Conservation (phyloP, 192 early-diverging fungal genomes). For the Coemansia sp. region DNA sequence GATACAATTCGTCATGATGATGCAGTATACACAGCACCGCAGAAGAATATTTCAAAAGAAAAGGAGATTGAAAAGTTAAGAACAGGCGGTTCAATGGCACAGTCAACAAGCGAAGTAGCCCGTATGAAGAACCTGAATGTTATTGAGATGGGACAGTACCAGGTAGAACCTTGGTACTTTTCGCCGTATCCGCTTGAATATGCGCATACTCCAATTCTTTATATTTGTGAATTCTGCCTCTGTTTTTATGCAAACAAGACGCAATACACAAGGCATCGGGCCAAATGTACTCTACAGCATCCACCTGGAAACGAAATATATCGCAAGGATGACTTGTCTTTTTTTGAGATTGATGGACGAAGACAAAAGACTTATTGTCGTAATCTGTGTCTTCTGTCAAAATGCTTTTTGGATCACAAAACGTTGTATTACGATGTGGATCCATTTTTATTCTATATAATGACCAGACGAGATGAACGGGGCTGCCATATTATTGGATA, state of each 20-base stretch:
- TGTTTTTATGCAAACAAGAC: constrained; percentile 72
- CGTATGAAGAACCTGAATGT: constrained; percentile 92
- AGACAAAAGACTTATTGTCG: constrained; percentile 91
- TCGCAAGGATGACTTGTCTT: constrained; percentile 83
- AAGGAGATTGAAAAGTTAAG: constrained; percentile 96
- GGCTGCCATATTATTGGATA: constrained; percentile 95
- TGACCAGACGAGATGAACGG: constrained; percentile 82
- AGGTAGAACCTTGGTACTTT: constrained; percentile 98
- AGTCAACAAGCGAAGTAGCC: constrained; percentile 88
- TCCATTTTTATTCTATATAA: constrained; percentile 95
- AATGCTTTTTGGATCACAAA: constrained; percentile 98
- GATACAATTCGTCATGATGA: constrained; percentile 47
- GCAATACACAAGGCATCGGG: constrained; percentile 78
- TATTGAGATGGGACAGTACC: constrained; percentile 88
- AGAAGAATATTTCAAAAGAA: constrained; percentile 78
- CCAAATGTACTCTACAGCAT: constrained; percentile 86
- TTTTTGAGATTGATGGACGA: constrained; percentile 97
- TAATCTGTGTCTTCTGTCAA: constrained; percentile 94
- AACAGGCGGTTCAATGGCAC: constrained; percentile 93
- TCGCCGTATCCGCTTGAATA: constrained; percentile 94
- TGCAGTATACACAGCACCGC: constrained; percentile 41
- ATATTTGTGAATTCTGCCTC: constrained; percentile 97
- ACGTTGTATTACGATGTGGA: constrained; percentile 98
- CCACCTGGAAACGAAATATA: constrained; percentile 99
- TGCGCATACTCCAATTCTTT: constrained; percentile 71